These are phyloP conservation scores for Dipodascopsis uninucleata DNA, from an alignment of 805 yeast species.

Conservation along the genomic window DNA sequence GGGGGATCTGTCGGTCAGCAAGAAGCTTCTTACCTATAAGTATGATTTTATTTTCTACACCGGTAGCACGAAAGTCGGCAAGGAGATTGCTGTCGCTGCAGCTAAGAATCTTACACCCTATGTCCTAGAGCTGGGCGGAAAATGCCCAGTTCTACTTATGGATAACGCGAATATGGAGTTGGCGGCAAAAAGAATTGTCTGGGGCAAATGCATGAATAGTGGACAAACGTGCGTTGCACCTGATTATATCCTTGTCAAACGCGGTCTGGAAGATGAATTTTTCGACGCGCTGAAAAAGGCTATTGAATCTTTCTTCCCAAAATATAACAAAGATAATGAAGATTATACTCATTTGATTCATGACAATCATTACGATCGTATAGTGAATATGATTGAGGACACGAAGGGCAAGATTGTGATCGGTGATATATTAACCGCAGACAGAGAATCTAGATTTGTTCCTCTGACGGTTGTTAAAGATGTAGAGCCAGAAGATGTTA, in stretches of 20 bases:
- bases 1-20: slow-evolving; percentile 68
- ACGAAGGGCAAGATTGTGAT: slow-evolving; percentile 32
- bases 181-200: slow-evolving; percentile 60
- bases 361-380: slow-evolving; percentile 49
- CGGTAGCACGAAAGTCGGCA: slow-evolving; percentile 75
- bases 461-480: slow-evolving; percentile 71
- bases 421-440: slow-evolving; percentile 32
- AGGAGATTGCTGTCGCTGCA: slow-evolving; percentile 71
- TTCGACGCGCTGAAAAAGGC: slow-evolving; percentile 42
- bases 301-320: slow-evolving; percentile 46
- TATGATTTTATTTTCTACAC: slow-evolving; percentile 85
- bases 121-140: slow-evolving; percentile 88
- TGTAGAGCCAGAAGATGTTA: slow-evolving; percentile 60
- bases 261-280: slow-evolving; percentile 49
- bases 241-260: slow-evolving; percentile 53
- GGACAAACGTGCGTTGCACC: slow-evolving; percentile 93
- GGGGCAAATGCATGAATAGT: slow-evolving; percentile 75
- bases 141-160: slow-evolving; percentile 76
- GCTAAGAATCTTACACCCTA: slow-evolving; percentile 81
- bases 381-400: slow-evolving; percentile 42
- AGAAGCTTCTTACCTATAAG: slow-evolving; percentile 54
- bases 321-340: slow-evolving; percentile 35
- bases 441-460: slow-evolving; percentile 46
- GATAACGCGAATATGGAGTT: slow-evolving; percentile 41
- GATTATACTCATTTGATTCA: slow-evolving; percentile 62